Percentiles rank a stretch among this genome's conserved stretches.
Conservation (phyloP, 2,329 filamentous ascomycete species). For the Colletotrichum sp. region DNA sequence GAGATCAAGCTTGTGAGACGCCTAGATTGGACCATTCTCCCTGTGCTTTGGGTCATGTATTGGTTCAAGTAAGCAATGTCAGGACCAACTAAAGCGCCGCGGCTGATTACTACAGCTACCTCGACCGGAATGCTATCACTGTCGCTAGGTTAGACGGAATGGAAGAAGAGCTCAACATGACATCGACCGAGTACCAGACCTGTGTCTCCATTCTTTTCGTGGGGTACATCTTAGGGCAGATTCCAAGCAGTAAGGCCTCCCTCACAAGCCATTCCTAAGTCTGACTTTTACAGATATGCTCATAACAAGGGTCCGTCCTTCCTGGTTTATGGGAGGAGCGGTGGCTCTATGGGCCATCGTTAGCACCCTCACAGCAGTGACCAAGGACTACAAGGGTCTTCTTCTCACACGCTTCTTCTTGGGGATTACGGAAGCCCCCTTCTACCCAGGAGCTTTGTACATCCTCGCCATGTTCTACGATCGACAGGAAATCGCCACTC, state of each 20-base stretch:
- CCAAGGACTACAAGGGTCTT: constrained; percentile 33
- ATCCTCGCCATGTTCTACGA: constrained; percentile 41
- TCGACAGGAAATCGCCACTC: constrained; percentile 39
- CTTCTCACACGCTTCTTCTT: constrained; percentile 39
- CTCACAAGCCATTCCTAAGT: neutral
- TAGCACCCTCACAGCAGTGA: constrained; percentile 31
- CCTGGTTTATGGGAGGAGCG: constrained; percentile 2
- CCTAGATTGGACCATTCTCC: constrained; percentile 34
- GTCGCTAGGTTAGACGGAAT: constrained; percentile 8
- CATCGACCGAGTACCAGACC: constrained; percentile 28
- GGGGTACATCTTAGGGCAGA: constrained; percentile 31
- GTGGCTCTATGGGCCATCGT: constrained; percentile 18
- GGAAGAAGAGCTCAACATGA: constrained; percentile 32
- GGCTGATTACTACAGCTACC: constrained; percentile 6
- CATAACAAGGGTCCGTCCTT: constrained; percentile 10
- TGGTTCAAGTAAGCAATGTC: constrained; percentile 12
- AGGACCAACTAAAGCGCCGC: neutral
- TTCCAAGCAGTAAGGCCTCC: constrained; percentile 33
- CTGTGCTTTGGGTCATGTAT: constrained; percentile 39
- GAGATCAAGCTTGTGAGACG: constrained; percentile 43
- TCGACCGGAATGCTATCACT: constrained; percentile 26
- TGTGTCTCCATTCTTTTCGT: constrained; percentile 29
- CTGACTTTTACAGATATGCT: constrained; percentile 6
- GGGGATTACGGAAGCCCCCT: constrained; percentile 36
- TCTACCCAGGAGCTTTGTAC: constrained; percentile 23